Conservation (phyloP, 73 alveolate genomes). For the Paramecium octaurelia region DNA sequence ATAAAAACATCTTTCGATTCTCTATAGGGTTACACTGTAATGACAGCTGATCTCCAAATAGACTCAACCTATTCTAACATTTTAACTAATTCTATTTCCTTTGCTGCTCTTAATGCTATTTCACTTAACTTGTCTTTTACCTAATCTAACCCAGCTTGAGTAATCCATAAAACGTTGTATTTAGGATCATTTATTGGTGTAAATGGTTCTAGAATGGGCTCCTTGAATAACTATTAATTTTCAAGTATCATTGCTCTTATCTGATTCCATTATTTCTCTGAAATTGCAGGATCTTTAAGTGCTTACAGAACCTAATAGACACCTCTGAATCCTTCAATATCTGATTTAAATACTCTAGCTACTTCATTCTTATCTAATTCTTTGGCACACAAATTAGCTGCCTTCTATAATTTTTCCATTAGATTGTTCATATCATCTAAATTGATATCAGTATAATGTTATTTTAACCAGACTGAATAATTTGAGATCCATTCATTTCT, state of each 20-base stretch:
- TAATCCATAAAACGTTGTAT: constrained; percentile 52
- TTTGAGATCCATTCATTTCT: constrained; percentile 72
- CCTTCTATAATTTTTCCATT: constrained; percentile 70
- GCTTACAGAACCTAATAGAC: constrained; percentile 75
- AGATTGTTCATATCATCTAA: constrained; percentile 75
- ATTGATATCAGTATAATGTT: constrained; percentile 70
- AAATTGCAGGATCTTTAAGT: constrained; percentile 56
- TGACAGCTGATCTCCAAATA: constrained; percentile 45
- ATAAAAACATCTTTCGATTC: constrained; percentile 46
- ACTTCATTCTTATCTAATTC: constrained; percentile 76
- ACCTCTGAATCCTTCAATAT: constrained; percentile 71
- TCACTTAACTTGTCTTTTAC: constrained; percentile 62
- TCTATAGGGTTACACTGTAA: constrained; percentile 53
- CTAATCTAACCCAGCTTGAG: constrained; percentile 24
- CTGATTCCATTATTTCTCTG: constrained; percentile 61
- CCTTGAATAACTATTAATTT: constrained; percentile 11
- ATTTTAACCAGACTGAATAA: constrained; percentile 70
- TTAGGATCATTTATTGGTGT: constrained; percentile 45
- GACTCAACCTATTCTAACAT: constrained; percentile 60
- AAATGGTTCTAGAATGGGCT: constrained; percentile 31
- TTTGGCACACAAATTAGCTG: constrained; percentile 69
- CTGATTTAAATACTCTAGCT: constrained; percentile 68
- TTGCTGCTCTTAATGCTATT: constrained; percentile 63
- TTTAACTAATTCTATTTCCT: constrained; percentile 61
- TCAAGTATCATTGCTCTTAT: constrained; percentile 43